Conservation (phyloP, 805 yeast species). For the Dipodascus geniculatus region DNA sequence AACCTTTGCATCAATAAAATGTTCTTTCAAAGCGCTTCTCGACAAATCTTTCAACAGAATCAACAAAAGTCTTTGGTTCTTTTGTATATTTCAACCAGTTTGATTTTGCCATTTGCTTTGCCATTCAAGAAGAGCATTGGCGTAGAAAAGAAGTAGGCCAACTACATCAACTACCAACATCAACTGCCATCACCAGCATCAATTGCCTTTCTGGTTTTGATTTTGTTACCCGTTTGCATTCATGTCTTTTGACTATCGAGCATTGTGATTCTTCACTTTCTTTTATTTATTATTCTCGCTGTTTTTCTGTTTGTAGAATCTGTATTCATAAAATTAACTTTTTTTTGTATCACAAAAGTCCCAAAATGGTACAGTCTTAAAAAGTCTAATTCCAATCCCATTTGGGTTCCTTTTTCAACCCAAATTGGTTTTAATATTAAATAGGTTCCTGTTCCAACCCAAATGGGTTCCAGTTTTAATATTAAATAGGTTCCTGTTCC, state of each 20-base stretch:
- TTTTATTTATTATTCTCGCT: neutral
- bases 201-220: neutral
- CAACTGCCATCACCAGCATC: neutral
- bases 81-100: neutral
- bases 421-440: neutral
- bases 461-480: neutral
- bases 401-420: neutral
- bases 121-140: constrained; percentile 1
- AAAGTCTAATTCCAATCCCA: neutral
- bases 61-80: neutral
- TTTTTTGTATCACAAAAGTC: neutral
- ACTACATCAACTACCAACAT: neutral
- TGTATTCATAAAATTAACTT: too few relatives aligned
- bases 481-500: too few relatives aligned
- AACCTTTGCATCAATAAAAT: neutral
- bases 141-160: neutral
- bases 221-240: neutral
- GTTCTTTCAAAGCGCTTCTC: neutral
- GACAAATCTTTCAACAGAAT: neutral
- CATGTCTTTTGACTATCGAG: neutral
- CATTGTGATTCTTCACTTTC: neutral
- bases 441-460: too few relatives aligned
- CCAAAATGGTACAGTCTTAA: neutral
- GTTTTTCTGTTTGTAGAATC: neutral
- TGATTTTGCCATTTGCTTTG: neutral